phyloP scores from a whole-genome alignment of 306 rosid species.

The Pterocarpus macrocarpus region DNA sequence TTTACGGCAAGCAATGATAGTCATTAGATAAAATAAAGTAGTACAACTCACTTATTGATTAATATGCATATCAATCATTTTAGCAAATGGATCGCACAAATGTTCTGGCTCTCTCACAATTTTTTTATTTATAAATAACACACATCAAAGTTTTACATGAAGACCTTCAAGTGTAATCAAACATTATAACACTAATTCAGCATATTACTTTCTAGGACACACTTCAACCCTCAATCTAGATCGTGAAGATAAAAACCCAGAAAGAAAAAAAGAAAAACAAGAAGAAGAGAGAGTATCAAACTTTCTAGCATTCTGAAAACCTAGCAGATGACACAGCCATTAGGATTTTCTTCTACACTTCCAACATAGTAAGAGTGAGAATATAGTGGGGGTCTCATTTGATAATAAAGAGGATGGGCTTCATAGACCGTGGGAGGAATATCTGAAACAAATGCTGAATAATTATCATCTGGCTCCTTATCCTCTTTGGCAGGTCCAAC shows the following conservation, averaged over 20 bases:
- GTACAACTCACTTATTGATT: no score
- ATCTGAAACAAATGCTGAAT: not conserved
- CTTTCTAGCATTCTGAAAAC: not conserved
- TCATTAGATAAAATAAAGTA: no score
- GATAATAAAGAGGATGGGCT: conserved; percentile 16
- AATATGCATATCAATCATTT: no score
- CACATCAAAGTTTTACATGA: no score
- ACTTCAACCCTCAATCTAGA: not conserved
- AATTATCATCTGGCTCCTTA: conserved; percentile 53
- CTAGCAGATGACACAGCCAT: conserved; percentile 64
- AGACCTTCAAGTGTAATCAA: not conserved
- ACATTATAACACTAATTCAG: not conserved
- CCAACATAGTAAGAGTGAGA: conserved; percentile 33
- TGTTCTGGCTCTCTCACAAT: no score
- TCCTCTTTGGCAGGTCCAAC: conserved; percentile 65
- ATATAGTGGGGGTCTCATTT: not conserved
- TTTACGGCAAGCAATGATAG: no score
- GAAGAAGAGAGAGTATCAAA: no score
- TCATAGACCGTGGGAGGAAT: not conserved
- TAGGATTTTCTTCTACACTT: conserved; percentile 56
- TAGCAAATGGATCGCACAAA: no score
- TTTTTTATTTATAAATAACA: no score
- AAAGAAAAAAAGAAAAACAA: no score
- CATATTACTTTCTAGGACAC: not conserved
- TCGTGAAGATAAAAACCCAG: not conserved